These are phyloP conservation scores for Globisporangium cederbergense DNA, from an alignment of 352 stramenopile genomes.

Conservation along the genomic window DNA sequence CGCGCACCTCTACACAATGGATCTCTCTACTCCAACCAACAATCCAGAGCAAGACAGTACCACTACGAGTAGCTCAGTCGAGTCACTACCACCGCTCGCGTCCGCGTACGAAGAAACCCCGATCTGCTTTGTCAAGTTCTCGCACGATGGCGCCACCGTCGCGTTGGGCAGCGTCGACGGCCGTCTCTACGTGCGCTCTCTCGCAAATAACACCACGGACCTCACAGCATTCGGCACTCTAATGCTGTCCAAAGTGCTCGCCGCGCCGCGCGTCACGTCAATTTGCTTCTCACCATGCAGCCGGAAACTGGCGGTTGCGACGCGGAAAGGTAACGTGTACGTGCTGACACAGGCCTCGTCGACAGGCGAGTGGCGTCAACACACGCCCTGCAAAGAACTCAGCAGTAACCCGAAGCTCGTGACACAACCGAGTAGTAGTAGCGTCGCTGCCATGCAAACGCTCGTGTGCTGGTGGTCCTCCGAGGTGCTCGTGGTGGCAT, in stretches of 20 bases:
- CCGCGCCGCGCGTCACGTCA: slow-evolving; percentile 48
- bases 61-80: neutral
- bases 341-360: slow-evolving; percentile 25
- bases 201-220: slow-evolving; percentile 13
- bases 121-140: slow-evolving; percentile 41
- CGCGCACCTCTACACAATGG: slow-evolving; percentile 30
- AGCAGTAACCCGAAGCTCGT: slow-evolving; percentile 38
- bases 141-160: slow-evolving; percentile 23
- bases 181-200: slow-evolving; percentile 36
- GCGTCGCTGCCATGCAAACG: slow-evolving; percentile 36
- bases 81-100: slow-evolving; percentile 11
- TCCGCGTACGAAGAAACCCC: slow-evolving; percentile 25
- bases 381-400: slow-evolving; percentile 27
- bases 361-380: slow-evolving; percentile 22
- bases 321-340: slow-evolving; percentile 67
- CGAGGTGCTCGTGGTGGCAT: slow-evolving; percentile 41
- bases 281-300: slow-evolving; percentile 40
- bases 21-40: neutral
- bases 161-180: slow-evolving; percentile 53
- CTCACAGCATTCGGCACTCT: slow-evolving; percentile 20
- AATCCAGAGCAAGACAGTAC: neutral
- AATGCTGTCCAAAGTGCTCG: slow-evolving; percentile 35
- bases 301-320: slow-evolving; percentile 35
- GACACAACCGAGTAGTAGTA: neutral
- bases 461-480: slow-evolving; percentile 43